A percentile compares a stretch with the other conserved stretches of the same genome.
Evolutionary conservation across 495 filamentous ascomycete species (phyloP).

Genomic region (Aspergillus ostianus): DNA sequence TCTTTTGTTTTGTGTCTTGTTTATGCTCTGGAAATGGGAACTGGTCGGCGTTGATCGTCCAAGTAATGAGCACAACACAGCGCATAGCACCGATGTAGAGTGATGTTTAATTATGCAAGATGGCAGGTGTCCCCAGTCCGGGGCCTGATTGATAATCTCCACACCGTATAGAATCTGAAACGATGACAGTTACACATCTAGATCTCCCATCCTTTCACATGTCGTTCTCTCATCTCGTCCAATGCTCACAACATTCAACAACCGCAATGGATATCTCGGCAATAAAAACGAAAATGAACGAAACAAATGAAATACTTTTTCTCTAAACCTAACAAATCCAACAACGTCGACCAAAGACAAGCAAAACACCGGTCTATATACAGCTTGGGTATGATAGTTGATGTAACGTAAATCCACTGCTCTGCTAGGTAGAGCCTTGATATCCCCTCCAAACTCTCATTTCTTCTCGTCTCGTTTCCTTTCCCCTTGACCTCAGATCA

Average conservation of each 20-base stretch:
- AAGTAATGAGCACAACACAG: too few species aligned
- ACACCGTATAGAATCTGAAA: not conserved
- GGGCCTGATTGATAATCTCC: too few species aligned
- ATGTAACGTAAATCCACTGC: too few species aligned
- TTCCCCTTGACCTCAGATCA: not conserved
- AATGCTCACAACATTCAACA: constrained; percentile 8
- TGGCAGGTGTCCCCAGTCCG: not conserved
- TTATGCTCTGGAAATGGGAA: not conserved
- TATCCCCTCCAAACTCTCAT: not conserved
- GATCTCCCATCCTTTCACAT: constrained; percentile 4
- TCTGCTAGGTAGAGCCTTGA: too few species aligned
- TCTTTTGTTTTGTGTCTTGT: not conserved
- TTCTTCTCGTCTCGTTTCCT: not conserved
- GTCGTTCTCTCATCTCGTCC: not conserved
- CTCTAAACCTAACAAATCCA: not conserved
- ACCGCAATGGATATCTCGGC: constrained; percentile 21
- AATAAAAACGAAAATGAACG: constrained; percentile 2
- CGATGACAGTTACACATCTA: not conserved
- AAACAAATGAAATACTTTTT: constrained; percentile 5
- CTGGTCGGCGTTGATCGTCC: too few species aligned
- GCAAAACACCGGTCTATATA: too few species aligned
- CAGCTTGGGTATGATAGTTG: too few species aligned
- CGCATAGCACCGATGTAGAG: not conserved
- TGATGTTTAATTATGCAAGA: not conserved
- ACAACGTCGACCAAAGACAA: too few species aligned